Conservation (phyloP, 768 basidiomycete genomes). For the Hericium erinaceus region DNA sequence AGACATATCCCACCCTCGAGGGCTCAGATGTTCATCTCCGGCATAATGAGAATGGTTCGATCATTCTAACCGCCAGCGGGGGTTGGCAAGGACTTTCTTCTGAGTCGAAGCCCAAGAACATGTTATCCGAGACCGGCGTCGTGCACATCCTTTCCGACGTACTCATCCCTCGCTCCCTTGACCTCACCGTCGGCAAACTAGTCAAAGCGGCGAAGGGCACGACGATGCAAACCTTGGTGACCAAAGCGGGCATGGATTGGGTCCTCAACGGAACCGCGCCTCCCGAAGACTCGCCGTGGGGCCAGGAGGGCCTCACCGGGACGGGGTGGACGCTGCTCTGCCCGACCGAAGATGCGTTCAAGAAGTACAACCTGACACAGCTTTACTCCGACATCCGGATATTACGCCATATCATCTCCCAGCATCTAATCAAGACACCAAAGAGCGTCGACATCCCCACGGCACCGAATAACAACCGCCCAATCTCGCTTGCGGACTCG, state of each 20-base stretch:
- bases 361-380: conserved; percentile 70
- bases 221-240: conserved; percentile 80
- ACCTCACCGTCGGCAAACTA: conserved; percentile 84
- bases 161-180: conserved; percentile 78
- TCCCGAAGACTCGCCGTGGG: conserved; percentile 62
- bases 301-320: conserved; percentile 35
- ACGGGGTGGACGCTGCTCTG: conserved; percentile 83
- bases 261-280: conserved; percentile 77
- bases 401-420: conserved; percentile 55
- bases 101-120: conserved; percentile 47
- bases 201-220: conserved; percentile 80
- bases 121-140: conserved; percentile 82
- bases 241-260: conserved; percentile 86
- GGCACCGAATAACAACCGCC: conserved; percentile 56
- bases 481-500: conserved; percentile 60
- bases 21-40: conserved; percentile 75
- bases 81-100: conserved; percentile 70
- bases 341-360: conserved; percentile 89
- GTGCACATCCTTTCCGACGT: conserved; percentile 83
- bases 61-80: conserved; percentile 54
- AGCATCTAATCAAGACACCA: conserved; percentile 51
- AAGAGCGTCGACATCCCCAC: conserved; percentile 20
- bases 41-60: conserved; percentile 37
- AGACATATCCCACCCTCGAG: conserved; percentile 74
- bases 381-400: conserved; percentile 48